A percentile compares a stretch with the other conserved stretches of the same genome.
These are phyloP conservation scores for Tritrichomonas musculus DNA, from an alignment of 208 protist species.

Conservation along the genomic window DNA sequence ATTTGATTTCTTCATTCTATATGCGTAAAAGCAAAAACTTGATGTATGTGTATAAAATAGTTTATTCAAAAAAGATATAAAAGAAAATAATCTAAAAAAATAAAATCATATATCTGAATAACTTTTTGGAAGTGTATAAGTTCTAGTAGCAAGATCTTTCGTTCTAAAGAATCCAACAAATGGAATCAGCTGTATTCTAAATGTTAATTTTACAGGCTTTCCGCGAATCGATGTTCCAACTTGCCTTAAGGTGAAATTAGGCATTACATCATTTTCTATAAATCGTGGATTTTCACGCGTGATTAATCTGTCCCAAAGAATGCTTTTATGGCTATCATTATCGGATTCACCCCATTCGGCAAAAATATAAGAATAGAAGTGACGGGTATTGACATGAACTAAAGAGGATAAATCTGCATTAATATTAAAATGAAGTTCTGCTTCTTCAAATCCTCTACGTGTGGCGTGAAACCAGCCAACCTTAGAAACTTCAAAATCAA, in stretches of 20 bases:
- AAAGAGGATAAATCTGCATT: neutral
- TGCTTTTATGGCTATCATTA: neutral
- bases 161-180: constrained; percentile 20
- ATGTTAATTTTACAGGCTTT: neutral
- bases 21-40: no score
- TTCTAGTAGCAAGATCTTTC: neutral
- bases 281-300: neutral
- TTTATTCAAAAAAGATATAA: no score
- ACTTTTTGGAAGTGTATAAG: neutral
- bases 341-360: neutral
- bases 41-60: no score
- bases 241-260: neutral
- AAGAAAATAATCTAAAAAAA: no score
- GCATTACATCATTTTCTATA: no score
- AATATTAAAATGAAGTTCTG: neutral
- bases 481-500: neutral
- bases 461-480: neutral
- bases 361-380: neutral
- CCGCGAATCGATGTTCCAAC: neutral
- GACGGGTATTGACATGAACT: neutral
- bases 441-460: neutral
- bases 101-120: no score
- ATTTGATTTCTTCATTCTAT: no score
- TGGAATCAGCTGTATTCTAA: neutral
- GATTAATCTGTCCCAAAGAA: neutral